Conservation (phyloP, 208 protist species). For the Novymonas esmeraldas region DNA sequence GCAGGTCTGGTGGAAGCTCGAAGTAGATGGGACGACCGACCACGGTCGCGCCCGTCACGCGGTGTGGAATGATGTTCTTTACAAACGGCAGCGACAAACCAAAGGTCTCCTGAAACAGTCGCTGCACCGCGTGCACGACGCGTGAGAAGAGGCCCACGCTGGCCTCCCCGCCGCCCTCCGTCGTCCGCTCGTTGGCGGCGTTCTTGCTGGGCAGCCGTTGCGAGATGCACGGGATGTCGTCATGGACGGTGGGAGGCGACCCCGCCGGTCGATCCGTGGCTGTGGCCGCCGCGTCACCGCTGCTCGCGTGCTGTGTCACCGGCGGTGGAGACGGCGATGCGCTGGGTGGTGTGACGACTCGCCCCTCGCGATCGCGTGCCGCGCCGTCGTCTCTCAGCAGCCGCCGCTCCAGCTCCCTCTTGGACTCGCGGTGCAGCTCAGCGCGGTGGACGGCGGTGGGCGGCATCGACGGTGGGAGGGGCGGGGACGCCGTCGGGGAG, state of each 20-base stretch:
- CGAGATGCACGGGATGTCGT: not conserved
- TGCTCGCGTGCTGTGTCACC: not conserved
- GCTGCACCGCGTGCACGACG: slow-evolving; percentile 29
- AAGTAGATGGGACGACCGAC: slow-evolving; percentile 57
- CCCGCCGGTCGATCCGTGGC: not conserved
- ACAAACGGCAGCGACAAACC: slow-evolving; percentile 61
- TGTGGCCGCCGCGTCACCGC: not conserved
- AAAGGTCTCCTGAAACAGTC: slow-evolving; percentile 46
- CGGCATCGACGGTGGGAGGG: not conserved
- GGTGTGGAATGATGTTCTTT: slow-evolving; percentile 50
- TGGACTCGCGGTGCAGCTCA: not conserved
- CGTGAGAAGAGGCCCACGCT: not conserved
- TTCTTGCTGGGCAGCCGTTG: too few species aligned
- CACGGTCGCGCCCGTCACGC: slow-evolving; percentile 42
- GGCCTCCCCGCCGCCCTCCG: not conserved
- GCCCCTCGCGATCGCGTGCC: slow-evolving; percentile 1
- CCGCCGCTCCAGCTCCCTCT: not conserved
- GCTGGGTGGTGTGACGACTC: not conserved
- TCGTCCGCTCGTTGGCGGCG: not conserved
- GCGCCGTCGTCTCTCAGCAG: slow-evolving; percentile 16
- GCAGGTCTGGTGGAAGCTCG: slow-evolving; percentile 30
- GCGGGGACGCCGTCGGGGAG: not conserved
- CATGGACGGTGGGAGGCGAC: not conserved
- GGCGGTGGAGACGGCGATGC: not conserved
- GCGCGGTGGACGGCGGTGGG: not conserved